phyloP scores from a whole-genome alignment of 495 filamentous ascomycete genomes.

The Neurospora pannonica region DNA sequence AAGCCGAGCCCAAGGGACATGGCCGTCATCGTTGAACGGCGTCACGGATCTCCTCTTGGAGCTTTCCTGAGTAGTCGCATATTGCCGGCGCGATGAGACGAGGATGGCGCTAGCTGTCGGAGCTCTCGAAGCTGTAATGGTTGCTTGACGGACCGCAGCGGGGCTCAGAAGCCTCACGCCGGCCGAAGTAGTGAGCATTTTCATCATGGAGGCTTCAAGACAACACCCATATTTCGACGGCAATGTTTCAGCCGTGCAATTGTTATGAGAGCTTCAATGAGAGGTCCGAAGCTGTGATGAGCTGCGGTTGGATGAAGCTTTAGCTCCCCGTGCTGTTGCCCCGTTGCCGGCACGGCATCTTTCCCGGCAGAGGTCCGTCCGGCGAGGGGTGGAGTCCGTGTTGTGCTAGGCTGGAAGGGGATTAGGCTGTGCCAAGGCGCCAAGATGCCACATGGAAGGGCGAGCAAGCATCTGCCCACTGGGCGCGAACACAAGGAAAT shows the following conservation, averaged over 20 bases:
- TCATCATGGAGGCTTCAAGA: constrained; percentile 17
- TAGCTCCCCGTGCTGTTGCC: background rate
- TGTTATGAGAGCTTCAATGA: background rate
- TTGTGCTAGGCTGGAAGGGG: constrained; percentile 3
- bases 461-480: constrained; percentile 3
- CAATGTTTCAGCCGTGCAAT: constrained; percentile 5
- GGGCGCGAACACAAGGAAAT: constrained; percentile 14
- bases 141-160: constrained; percentile 5
- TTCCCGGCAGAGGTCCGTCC: constrained; percentile 9
- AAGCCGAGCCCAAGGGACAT: constrained; percentile 70
- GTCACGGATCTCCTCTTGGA: constrained; percentile 56
- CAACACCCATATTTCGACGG: constrained; percentile 17
- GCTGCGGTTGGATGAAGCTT: constrained; percentile 1
- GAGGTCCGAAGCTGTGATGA: background rate
- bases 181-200: constrained; percentile 9
- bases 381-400: background rate
- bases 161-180: background rate
- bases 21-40: constrained; percentile 71
- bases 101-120: background rate
- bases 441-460: constrained; percentile 24
- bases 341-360: constrained; percentile 16
- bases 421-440: constrained; percentile 8
- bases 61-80: constrained; percentile 17
- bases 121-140: background rate
- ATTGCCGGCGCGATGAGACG: constrained; percentile 16